Conservation (phyloP, 2,329 filamentous ascomycete genomes). For the Cercospora zeina region DNA sequence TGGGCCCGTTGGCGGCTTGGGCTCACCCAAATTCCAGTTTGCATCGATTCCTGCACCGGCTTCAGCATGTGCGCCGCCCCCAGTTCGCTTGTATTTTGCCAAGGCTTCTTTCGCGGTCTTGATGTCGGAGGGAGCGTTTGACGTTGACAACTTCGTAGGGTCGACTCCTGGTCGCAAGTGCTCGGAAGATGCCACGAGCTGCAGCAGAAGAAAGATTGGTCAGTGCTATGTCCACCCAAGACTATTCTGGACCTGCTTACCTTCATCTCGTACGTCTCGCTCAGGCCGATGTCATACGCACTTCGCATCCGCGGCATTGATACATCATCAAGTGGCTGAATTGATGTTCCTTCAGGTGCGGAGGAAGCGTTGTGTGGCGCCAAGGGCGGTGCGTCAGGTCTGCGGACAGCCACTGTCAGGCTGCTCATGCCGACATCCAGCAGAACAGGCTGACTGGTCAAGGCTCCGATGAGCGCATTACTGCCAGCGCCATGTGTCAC, state of each 20-base stretch:
- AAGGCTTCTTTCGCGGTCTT: conserved; percentile 26
- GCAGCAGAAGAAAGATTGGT: neutral
- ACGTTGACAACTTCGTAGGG: conserved; percentile 36
- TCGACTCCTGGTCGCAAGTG: conserved; percentile 62
- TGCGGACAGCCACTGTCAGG: conserved; percentile 79
- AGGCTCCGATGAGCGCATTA: conserved; percentile 88
- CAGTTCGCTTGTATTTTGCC: conserved; percentile 27
- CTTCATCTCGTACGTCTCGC: conserved; percentile 69
- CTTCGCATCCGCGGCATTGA: conserved; percentile 39
- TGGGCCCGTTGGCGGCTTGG: conserved; percentile 30
- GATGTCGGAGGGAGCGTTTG: conserved; percentile 21
- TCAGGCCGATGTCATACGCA: conserved; percentile 49
- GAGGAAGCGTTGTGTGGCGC: conserved; percentile 11
- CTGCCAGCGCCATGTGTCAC: conserved; percentile 95
- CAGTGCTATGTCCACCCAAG: neutral
- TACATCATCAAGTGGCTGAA: conserved; percentile 29
- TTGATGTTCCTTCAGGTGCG: conserved; percentile 11
- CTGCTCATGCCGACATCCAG: conserved; percentile 89
- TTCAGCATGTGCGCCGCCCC: conserved; percentile 21
- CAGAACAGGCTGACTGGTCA: conserved; percentile 87
- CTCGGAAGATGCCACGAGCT: conserved; percentile 69
- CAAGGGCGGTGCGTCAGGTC: conserved; percentile 41
- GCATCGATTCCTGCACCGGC: conserved; percentile 26
- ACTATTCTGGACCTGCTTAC: neutral
- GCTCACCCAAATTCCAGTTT: conserved; percentile 25